Evolutionary conservation across 2,329 filamentous ascomycete genomes (phyloP).

Genomic region (Fusarium lateritium): DNA sequence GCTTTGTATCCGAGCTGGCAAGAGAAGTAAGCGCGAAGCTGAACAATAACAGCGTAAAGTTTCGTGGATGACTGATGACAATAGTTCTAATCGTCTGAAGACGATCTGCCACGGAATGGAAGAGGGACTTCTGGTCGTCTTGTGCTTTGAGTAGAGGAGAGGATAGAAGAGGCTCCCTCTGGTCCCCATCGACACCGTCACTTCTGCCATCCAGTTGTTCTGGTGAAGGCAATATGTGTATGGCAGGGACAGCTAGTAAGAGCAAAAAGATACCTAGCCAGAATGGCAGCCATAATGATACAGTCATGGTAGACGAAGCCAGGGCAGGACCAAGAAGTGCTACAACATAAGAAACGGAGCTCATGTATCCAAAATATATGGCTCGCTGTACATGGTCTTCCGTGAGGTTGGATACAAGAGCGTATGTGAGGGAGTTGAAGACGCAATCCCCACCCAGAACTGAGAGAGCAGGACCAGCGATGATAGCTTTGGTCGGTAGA

Average conservation of each 20-base stretch:
- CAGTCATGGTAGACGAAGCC: conserved; percentile 62
- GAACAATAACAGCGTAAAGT: conserved; percentile 59
- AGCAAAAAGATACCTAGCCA: conserved; percentile 40
- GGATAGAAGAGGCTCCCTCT: conserved; percentile 56
- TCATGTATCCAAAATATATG: conserved; percentile 66
- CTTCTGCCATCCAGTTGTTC: too few species aligned
- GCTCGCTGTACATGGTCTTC: conserved; percentile 62
- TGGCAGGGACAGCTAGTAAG: conserved; percentile 28
- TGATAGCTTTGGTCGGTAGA: conserved; percentile 51
- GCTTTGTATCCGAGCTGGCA: conserved; percentile 66
- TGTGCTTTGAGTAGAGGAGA: conserved; percentile 58
- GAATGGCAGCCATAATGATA: conserved; percentile 62
- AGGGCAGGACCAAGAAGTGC: conserved; percentile 62
- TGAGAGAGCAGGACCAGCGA: conserved; percentile 60
- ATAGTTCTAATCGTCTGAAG: conserved; percentile 52
- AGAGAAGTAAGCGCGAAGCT: conserved; percentile 65
- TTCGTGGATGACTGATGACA: conserved; percentile 57
- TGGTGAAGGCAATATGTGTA: conserved; percentile 32
- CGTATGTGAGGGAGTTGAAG: conserved; percentile 65
- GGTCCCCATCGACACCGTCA: conserved; percentile 49
- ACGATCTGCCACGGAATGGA: conserved; percentile 37
- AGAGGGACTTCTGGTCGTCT: conserved; percentile 28
- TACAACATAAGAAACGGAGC: conserved; percentile 63
- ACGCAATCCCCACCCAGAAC: conserved; percentile 66
- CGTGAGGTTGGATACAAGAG: conserved; percentile 60